phyloP scores from a whole-genome alignment of 192 early-diverging fungal species.

The Backusella luteola region DNA sequence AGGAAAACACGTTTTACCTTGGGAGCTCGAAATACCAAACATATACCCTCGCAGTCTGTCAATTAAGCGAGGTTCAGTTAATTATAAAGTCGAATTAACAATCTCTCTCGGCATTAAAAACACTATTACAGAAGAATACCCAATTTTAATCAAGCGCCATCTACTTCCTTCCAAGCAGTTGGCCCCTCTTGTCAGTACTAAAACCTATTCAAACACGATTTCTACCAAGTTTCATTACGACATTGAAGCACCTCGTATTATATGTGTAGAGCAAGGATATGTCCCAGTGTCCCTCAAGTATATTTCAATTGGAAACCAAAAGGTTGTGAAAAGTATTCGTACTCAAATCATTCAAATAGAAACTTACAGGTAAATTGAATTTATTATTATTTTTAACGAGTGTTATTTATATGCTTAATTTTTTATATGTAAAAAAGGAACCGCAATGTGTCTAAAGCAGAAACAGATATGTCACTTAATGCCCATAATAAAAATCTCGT shows the following conservation, averaged over 20 bases:
- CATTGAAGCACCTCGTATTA: conserved; percentile 24
- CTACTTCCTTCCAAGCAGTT: conserved; percentile 9
- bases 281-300: conserved; percentile 18
- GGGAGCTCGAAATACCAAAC: conserved; percentile 34
- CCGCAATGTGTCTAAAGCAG: conserved; percentile 9
- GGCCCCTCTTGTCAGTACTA: conserved; percentile 6
- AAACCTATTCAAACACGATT: conserved; percentile 19
- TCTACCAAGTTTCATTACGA: conserved; percentile 33
- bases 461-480: conserved; percentile 2
- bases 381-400: neutral
- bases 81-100: conserved; percentile 17
- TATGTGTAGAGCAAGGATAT: conserved; percentile 26
- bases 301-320: conserved; percentile 7
- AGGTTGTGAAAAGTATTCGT: conserved; percentile 13
- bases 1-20: conserved; percentile 24
- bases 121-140: conserved; percentile 18
- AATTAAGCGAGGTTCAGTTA: conserved; percentile 22
- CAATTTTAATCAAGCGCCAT: conserved; percentile 21
- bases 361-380: conserved; percentile 22
- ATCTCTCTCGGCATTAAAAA: conserved; percentile 21
- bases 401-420: neutral
- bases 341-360: conserved; percentile 31
- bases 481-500: neutral
- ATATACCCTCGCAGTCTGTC: conserved; percentile 20
- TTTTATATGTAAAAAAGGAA: neutral